Base-by-base conservation (phyloP, 371 early-diverging fungal species). In the Caulochytrium protostelioides region DNA sequence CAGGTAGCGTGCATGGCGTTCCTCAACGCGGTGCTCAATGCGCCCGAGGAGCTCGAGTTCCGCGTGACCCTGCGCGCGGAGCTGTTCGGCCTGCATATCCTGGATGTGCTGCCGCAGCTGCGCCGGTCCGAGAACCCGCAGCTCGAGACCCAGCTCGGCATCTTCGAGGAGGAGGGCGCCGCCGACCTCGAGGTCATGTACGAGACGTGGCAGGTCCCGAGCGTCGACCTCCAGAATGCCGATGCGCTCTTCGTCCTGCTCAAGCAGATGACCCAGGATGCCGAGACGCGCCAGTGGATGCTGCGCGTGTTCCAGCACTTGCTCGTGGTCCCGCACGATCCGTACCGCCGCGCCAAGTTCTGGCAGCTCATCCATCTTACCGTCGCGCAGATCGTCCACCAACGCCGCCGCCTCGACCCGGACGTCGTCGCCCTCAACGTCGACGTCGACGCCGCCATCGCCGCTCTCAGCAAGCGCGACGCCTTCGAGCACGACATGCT, bases 11-110 rank as follows among this genome's bases (percentile, higher is more conserved):
- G 29, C 17, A 26, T 53, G 20, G 30, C 45, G 5, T 48, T 53
- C 26, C 26, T 53, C 34, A 53, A 53, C 27, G 54, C 54, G n/a
- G 21, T 49, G 4, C 40, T 43, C 13, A 53, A 44, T 21, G 28
- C 49, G 10, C 49, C 54, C 6, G 49, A 39, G 0, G 48, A 54
- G 4, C 15, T 49, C 10, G 45, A 39, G 2, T n/a, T 38, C 2
- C 35, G 54, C 6, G 23, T 54, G 7, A 20, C 31, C 0, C 42
- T 53, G 10, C 35, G 54, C 1, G 26, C 24, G 24, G 54, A 53
- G 34, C 37, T 53, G 6, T 10, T 47, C 22, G 41, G 36, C n/a
- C 31, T 48, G 2, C 44, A 33, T 0, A 26, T 53, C 8, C 21
- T 10, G 9, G 37, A 35, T 10, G 4, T 35, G 18, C 22, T 47